These are phyloP conservation scores for Chlorella sp. DNA, from an alignment of 139 green algal species.

Conservation along the genomic window DNA sequence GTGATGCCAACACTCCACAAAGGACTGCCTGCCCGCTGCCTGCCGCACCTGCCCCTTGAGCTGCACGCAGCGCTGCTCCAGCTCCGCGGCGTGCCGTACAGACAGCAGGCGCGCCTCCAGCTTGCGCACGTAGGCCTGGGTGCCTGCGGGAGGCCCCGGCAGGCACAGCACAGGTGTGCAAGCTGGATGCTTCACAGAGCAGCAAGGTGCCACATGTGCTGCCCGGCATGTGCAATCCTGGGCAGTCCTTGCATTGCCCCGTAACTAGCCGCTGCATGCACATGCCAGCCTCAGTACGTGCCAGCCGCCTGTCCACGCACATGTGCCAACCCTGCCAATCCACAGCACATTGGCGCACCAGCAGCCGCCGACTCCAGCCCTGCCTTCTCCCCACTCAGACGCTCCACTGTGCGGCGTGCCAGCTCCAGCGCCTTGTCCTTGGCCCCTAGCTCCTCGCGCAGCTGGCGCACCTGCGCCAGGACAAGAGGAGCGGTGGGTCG, in stretches of 20 bases:
- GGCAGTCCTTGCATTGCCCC: no score
- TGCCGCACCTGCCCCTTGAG: constrained; percentile 3
- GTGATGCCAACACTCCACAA: no score
- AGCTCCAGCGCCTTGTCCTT: constrained; percentile 58
- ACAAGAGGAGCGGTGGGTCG: no score
- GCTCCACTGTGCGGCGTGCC: constrained; percentile 54
- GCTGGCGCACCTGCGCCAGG: background rate
- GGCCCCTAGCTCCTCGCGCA: constrained; percentile 30
- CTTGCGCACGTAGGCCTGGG: constrained; percentile 53
- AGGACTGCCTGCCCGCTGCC: no score
- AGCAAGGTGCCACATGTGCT: no score
- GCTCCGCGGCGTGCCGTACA: constrained; percentile 30
- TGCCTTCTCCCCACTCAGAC: constrained; percentile 40
- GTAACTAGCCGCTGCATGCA: no score
- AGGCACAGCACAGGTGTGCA: background rate
- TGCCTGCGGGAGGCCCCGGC: constrained; percentile 7
- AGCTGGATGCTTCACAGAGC: no score
- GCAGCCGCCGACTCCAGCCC: constrained; percentile 35
- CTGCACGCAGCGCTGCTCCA: constrained; percentile 35
- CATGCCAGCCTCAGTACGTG: no score
- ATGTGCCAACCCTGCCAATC: no score
- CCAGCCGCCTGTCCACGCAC: background rate
- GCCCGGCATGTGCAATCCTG: no score
- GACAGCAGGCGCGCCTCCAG: constrained; percentile 55
- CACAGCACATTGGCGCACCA: background rate